phyloP scores from a whole-genome alignment of 345 rosid genomes.

The Chamaenerion angustifolium region DNA sequence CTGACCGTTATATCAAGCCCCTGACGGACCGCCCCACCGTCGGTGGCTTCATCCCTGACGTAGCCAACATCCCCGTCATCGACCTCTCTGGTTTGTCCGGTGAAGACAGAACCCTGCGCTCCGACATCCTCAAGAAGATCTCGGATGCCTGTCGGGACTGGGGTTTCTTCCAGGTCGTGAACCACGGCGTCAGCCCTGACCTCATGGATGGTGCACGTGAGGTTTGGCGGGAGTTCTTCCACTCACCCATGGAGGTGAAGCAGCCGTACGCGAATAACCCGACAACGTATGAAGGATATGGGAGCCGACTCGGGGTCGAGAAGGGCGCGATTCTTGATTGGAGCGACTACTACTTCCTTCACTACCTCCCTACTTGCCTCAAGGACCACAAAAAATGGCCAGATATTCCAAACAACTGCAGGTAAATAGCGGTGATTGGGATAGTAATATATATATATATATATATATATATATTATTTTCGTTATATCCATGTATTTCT shows the following conservation, averaged over 20 bases:
- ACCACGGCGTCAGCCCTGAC: constrained; percentile 62
- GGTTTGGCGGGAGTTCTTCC: constrained; percentile 71
- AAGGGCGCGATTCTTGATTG: constrained; percentile 91
- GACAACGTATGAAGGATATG: constrained; percentile 81
- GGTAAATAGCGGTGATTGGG: constrained; percentile 14
- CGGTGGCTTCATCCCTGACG: neutral
- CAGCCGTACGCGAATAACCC: constrained; percentile 62
- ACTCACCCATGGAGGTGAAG: constrained; percentile 49
- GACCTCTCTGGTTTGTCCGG: constrained; percentile 38
- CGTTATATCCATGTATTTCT: too few species aligned
- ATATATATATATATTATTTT: too few species aligned
- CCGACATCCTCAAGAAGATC: constrained; percentile 14
- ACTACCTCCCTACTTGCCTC: constrained; percentile 41
- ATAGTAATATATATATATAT: too few species aligned
- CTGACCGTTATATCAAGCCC: constrained; percentile 68
- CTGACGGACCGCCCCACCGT: constrained; percentile 31
- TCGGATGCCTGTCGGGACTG: constrained; percentile 59
- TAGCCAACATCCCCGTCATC: constrained; percentile 54
- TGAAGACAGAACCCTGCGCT: constrained; percentile 7
- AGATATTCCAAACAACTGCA: constrained; percentile 36
- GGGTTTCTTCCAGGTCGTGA: constrained; percentile 87
- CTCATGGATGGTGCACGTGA: constrained; percentile 55
- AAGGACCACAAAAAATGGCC: constrained; percentile 84
- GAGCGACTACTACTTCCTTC: constrained; percentile 86
- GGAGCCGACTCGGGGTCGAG: constrained; percentile 71